phyloP scores from a whole-genome alignment of 805 yeast species.

The Diddensiella caesifluorescens region DNA sequence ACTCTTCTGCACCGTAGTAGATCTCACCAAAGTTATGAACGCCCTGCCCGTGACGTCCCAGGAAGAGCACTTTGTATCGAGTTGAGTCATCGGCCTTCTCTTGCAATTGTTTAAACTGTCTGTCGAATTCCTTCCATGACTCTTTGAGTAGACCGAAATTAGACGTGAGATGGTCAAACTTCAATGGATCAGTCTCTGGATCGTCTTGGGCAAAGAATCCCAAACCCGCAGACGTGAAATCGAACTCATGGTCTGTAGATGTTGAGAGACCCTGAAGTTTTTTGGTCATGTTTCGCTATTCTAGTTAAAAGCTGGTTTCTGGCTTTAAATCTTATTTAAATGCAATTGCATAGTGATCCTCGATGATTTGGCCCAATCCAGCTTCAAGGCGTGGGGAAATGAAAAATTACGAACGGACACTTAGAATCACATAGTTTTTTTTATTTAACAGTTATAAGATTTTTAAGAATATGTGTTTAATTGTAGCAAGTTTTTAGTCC shows the following conservation, averaged over 20 bases:
- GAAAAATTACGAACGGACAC: too few relatives aligned
- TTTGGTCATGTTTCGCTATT: not conserved
- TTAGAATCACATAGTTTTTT: too few relatives aligned
- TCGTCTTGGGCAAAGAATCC: constrained; percentile 43
- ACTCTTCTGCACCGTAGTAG: constrained; percentile 41
- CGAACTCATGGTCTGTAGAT: constrained; percentile 4
- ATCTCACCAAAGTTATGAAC: constrained; percentile 45
- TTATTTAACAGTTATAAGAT: too few relatives aligned
- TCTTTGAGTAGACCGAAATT: constrained; percentile 39
- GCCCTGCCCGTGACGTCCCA: constrained; percentile 54
- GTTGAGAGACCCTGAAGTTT: not conserved
- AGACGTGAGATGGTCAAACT: constrained; percentile 39
- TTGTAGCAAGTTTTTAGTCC: too few relatives aligned
- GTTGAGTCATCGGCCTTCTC: constrained; percentile 28
- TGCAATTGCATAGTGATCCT: too few relatives aligned
- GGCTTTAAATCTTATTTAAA: too few relatives aligned
- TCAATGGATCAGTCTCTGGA: constrained; percentile 37
- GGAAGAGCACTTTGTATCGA: constrained; percentile 42
- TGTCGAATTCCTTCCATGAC: constrained; percentile 35
- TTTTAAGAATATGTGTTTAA: too few relatives aligned
- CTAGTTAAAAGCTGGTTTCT: too few relatives aligned
- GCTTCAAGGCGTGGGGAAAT: too few relatives aligned
- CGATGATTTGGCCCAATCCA: too few relatives aligned
- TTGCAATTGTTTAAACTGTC: constrained; percentile 33
- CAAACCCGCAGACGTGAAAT: constrained; percentile 34